A percentile compares a stretch with the other conserved stretches of the same genome.
phyloP scores from a whole-genome alignment of 352 stramenopile genomes.

The Phytophthora kernoviae region DNA sequence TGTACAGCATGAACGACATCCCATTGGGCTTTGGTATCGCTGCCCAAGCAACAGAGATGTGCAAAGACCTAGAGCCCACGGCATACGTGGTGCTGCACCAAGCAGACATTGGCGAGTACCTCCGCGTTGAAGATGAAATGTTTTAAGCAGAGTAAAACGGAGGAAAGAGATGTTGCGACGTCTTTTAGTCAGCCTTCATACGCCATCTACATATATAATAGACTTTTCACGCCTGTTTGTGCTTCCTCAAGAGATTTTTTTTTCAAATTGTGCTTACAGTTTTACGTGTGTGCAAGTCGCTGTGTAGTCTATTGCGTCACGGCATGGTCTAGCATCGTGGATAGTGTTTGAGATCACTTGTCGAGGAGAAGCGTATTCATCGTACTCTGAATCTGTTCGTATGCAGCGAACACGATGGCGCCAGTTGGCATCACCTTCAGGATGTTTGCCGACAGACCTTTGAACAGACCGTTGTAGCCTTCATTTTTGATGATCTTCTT shows the following conservation, averaged over 20 bases:
- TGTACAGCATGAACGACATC: slow-evolving; percentile 99
- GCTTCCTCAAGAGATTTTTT: slow-evolving; percentile 17
- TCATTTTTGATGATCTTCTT: slow-evolving; percentile 91
- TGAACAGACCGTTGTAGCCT: slow-evolving; percentile 94
- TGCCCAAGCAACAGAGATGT: slow-evolving; percentile 95
- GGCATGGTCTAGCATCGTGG: not conserved
- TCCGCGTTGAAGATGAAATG: slow-evolving; percentile 98
- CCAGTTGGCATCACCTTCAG: slow-evolving; percentile 96
- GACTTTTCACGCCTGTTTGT: slow-evolving; percentile 48
- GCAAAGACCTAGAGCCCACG: slow-evolving; percentile 96
- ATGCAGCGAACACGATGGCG: slow-evolving; percentile 93
- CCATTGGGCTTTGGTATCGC: slow-evolving; percentile 98
- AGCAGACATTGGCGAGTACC: slow-evolving; percentile 99
- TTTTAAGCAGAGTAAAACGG: slow-evolving; percentile 71
- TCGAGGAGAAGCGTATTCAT: slow-evolving; percentile 59
- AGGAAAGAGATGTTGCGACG: slow-evolving; percentile 2
- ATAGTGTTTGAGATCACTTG: slow-evolving; percentile 20
- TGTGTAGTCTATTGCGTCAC: slow-evolving; percentile 27
- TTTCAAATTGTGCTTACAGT: slow-evolving; percentile 12
- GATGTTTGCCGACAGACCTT: slow-evolving; percentile 95
- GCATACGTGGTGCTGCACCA: slow-evolving; percentile 99
- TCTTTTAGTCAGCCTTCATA: slow-evolving; percentile 19
- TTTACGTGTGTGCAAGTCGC: slow-evolving; percentile 17
- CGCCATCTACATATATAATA: slow-evolving; percentile 60
- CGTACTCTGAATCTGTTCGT: slow-evolving; percentile 78